phyloP scores from a whole-genome alignment of 2,329 filamentous ascomycete species.

The Talaromyces sp. region DNA sequence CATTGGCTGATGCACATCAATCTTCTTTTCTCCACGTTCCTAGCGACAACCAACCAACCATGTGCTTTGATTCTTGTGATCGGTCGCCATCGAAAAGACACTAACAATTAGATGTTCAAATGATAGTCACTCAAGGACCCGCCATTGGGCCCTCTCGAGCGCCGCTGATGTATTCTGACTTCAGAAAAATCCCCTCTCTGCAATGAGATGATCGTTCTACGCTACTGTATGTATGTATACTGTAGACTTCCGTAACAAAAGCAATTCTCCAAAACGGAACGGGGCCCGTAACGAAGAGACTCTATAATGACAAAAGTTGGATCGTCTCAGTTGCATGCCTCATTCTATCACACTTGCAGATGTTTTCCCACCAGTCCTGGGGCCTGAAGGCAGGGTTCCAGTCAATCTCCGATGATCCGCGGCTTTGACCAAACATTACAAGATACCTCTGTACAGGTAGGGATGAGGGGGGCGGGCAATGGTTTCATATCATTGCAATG shows the following conservation, averaged over 20 bases:
- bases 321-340: neutral
- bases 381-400: neutral
- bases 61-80: neutral
- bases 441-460: neutral
- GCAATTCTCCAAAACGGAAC: no score
- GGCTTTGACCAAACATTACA: no score
- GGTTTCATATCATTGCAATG: neutral
- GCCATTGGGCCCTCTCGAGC: neutral
- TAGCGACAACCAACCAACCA: conserved; percentile 7
- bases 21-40: conserved; percentile 10
- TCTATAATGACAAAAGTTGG: neutral
- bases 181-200: neutral
- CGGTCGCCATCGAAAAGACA: neutral
- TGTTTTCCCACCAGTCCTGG: neutral
- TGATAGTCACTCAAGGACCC: neutral
- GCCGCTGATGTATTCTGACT: conserved; percentile 4
- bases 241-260: no score
- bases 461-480: no score
- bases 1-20: conserved; percentile 3
- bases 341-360: neutral
- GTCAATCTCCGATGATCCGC: neutral
- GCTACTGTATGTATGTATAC: no score
- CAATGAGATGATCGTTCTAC: no score
- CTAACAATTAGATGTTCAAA: neutral
- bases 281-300: no score